phyloP scores from a whole-genome alignment of 2,329 filamentous ascomycete genomes.

The Drechslerella coelobrocha region DNA sequence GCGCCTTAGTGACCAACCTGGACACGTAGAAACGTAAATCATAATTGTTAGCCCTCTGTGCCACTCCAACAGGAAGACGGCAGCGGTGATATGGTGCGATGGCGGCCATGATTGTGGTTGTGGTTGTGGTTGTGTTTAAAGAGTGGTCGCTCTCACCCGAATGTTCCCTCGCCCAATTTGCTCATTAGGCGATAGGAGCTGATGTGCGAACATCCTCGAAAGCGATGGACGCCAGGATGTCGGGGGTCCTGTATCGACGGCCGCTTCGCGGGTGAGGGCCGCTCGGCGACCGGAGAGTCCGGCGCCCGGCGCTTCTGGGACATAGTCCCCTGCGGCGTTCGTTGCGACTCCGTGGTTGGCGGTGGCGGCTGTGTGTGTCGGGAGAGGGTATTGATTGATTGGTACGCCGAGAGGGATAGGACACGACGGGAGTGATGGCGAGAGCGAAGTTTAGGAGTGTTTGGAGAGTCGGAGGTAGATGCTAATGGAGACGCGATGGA shows the following conservation, averaged over 20 bases:
- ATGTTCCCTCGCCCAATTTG: slow-evolving; percentile 93
- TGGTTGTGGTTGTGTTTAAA: not conserved
- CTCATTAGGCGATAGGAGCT: slow-evolving; percentile 78
- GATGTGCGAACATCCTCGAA: slow-evolving; percentile 84
- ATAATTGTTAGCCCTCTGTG: slow-evolving; percentile 12
- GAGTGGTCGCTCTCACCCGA: slow-evolving; percentile 68
- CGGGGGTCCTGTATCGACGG: slow-evolving; percentile 61
- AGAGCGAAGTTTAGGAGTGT: not conserved
- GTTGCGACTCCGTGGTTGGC: slow-evolving; percentile 37
- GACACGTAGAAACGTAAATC: not conserved
- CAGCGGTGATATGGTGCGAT: not conserved
- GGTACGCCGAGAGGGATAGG: not conserved
- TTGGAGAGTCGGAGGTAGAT: not conserved
- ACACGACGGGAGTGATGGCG: not conserved
- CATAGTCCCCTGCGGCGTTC: slow-evolving; percentile 47
- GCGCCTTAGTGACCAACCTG: slow-evolving; percentile 43
- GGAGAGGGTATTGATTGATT: not conserved
- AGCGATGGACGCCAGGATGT: slow-evolving; percentile 65
- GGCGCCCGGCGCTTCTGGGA: slow-evolving; percentile 49
- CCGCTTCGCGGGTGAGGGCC: slow-evolving; percentile 55
- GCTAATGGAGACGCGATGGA: slow-evolving; percentile 4
- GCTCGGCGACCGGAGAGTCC: slow-evolving; percentile 53
- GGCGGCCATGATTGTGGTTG: not conserved
- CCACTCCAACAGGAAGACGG: not conserved
- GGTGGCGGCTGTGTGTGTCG: slow-evolving; percentile 4